Conservation (phyloP, 164 flowering plant genomes). For the Houttuynia cordata region DNA sequence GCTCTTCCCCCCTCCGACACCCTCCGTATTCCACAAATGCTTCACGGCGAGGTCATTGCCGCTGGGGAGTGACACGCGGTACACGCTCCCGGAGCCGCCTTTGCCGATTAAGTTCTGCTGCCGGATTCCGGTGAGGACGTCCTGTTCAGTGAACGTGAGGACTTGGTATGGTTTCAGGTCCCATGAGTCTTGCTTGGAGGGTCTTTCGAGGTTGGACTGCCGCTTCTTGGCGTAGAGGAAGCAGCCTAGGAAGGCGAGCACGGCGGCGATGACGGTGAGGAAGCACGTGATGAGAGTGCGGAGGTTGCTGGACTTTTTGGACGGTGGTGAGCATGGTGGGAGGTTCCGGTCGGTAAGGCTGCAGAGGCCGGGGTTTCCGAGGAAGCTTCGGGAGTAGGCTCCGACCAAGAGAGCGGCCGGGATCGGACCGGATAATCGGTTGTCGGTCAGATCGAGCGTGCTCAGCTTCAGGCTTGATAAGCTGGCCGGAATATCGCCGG, state of each 20-base stretch:
- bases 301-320: slow-evolving; percentile 21
- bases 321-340: slow-evolving; percentile 26
- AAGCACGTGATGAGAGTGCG: slow-evolving; percentile 34
- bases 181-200: slow-evolving; percentile 47
- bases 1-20: neutral
- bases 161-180: slow-evolving; percentile 57
- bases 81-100: slow-evolving; percentile 81
- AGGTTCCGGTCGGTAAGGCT: slow-evolving; percentile 22
- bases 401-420: slow-evolving; percentile 37
- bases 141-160: slow-evolving; percentile 57
- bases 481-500: slow-evolving; percentile 51
- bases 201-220: slow-evolving; percentile 16
- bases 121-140: slow-evolving; percentile 52
- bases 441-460: slow-evolving; percentile 58
- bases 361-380: slow-evolving; percentile 56
- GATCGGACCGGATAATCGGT: slow-evolving; percentile 38
- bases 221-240: slow-evolving; percentile 27
- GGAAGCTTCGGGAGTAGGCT: slow-evolving; percentile 45
- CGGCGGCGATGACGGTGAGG: slow-evolving; percentile 11
- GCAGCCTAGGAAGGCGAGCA: slow-evolving; percentile 19
- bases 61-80: slow-evolving; percentile 29
- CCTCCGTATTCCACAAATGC: slow-evolving; percentile 40
- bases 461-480: slow-evolving; percentile 44
- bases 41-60: slow-evolving; percentile 63
- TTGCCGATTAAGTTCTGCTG: slow-evolving; percentile 66